These are phyloP conservation scores for Limnomonas spitsbergensis DNA, from an alignment of 139 green algal species.

Conservation along the genomic window DNA sequence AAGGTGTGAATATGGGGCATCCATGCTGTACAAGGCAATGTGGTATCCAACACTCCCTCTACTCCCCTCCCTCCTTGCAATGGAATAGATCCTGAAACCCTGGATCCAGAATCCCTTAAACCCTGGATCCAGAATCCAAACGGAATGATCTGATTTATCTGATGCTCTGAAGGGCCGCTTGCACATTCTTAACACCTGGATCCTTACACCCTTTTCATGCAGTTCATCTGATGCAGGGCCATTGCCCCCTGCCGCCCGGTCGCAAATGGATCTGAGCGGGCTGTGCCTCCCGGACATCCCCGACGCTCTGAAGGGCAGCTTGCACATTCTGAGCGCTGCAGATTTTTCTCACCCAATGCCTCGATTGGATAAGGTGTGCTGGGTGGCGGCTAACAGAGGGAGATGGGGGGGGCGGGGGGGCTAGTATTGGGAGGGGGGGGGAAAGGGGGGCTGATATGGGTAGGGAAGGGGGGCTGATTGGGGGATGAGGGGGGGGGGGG, in stretches of 20 bases:
- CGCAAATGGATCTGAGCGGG: neutral
- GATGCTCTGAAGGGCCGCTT: neutral
- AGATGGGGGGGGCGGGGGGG: no score
- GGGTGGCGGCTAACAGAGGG: no score
- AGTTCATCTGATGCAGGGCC: neutral
- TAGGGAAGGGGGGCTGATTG: neutral
- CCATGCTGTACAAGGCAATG: no score
- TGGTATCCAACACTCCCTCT: no score
- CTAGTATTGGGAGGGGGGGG: no score
- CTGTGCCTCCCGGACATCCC: slow-evolving; percentile 14
- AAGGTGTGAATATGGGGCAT: no score
- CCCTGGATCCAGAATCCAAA: no score
- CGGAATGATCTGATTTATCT: neutral
- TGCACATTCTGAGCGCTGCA: slow-evolving; percentile 31
- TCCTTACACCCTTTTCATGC: neutral
- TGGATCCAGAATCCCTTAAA: no score
- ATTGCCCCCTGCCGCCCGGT: neutral
- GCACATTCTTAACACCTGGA: neutral
- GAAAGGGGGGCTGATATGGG: no score
- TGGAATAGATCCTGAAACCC: no score
- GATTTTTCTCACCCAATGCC: slow-evolving; percentile 11
- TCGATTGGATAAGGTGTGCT: slow-evolving; percentile 20
- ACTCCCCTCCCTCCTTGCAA: no score
- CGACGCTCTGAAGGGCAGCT: neutral
- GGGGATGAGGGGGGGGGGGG: neutral